phyloP scores from a whole-genome alignment of 352 stramenopile species.

The Pythium sukuiense region DNA sequence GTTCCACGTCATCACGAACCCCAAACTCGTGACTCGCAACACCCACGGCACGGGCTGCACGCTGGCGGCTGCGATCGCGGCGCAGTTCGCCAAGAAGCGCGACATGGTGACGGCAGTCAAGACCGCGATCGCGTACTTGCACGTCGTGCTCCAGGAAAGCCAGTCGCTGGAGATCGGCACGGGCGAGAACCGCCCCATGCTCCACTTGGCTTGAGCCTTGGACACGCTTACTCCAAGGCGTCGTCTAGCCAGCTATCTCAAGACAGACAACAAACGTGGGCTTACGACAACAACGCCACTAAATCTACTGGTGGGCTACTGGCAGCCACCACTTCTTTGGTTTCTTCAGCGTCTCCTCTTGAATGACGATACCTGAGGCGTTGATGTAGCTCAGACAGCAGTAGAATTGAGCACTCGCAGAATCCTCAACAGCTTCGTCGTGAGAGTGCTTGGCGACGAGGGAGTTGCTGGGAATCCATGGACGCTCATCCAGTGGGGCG shows the following conservation, averaged over 20 bases:
- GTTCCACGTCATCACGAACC: slow-evolving; percentile 38
- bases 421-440: background rate
- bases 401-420: slow-evolving; percentile 41
- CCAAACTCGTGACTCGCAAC: slow-evolving; percentile 43
- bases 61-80: slow-evolving; percentile 90
- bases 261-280: background rate
- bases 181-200: slow-evolving; percentile 44
- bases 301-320: background rate
- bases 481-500: slow-evolving; percentile 19
- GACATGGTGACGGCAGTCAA: slow-evolving; percentile 40
- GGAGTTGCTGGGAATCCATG: slow-evolving; percentile 18
- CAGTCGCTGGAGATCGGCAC: slow-evolving; percentile 34
- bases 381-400: slow-evolving; percentile 79
- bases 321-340: slow-evolving; percentile 18
- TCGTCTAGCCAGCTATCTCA: background rate
- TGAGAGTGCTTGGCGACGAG: background rate
- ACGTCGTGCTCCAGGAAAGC: slow-evolving; percentile 40
- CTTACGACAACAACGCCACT: background rate
- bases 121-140: slow-evolving; percentile 44
- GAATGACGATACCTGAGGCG: slow-evolving; percentile 23
- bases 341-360: slow-evolving; percentile 17
- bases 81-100: slow-evolving; percentile 68
- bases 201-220: slow-evolving; percentile 33
- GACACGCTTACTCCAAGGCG: background rate
- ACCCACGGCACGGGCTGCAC: slow-evolving; percentile 92